Percentiles rank a stretch among this genome's conserved stretches.
Conservation (phyloP, 768 basidiomycete genomes). For the Boletellus ananas region DNA sequence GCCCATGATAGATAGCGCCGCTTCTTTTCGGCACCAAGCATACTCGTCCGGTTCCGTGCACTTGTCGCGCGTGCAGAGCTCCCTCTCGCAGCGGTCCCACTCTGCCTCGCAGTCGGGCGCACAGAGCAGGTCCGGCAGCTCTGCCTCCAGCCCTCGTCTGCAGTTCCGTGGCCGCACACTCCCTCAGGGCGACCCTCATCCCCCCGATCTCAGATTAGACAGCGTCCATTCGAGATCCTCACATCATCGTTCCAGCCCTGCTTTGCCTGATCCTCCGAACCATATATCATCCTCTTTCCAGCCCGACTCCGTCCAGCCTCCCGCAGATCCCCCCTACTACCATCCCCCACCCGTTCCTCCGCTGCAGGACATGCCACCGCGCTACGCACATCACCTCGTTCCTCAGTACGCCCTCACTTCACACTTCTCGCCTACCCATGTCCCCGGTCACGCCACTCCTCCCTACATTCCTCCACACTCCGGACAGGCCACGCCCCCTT, state of each 20-base stretch:
- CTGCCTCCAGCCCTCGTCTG: constrained; percentile 47
- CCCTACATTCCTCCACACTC: constrained; percentile 22
- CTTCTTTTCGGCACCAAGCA: constrained; percentile 28
- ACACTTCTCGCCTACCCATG: constrained; percentile 14
- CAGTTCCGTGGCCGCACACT: constrained; percentile 39
- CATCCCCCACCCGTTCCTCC: constrained; percentile 18
- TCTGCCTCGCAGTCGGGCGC: constrained; percentile 43
- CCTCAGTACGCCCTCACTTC: constrained; percentile 16
- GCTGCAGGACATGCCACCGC: constrained; percentile 22
- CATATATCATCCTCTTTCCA: constrained; percentile 11
- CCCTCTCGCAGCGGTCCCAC: constrained; percentile 25
- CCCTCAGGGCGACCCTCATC: constrained; percentile 36
- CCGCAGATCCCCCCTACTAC: constrained; percentile 16
- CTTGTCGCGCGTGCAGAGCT: constrained; percentile 37
- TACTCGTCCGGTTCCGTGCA: constrained; percentile 29
- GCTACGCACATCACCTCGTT: constrained; percentile 13
- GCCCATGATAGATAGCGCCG: constrained; percentile 21
- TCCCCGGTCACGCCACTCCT: constrained; percentile 25
- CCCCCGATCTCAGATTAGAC: constrained; percentile 24
- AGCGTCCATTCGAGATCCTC: constrained; percentile 11
- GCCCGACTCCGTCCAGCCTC: constrained; percentile 7
- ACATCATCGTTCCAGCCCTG: constrained; percentile 17
- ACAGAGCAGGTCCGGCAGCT: constrained; percentile 44
- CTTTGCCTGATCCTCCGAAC: constrained; percentile 14
- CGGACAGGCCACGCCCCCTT: constrained; percentile 33